These are phyloP conservation scores for Crithidia bombi DNA, from an alignment of 208 protist genomes.

Conservation along the genomic window DNA sequence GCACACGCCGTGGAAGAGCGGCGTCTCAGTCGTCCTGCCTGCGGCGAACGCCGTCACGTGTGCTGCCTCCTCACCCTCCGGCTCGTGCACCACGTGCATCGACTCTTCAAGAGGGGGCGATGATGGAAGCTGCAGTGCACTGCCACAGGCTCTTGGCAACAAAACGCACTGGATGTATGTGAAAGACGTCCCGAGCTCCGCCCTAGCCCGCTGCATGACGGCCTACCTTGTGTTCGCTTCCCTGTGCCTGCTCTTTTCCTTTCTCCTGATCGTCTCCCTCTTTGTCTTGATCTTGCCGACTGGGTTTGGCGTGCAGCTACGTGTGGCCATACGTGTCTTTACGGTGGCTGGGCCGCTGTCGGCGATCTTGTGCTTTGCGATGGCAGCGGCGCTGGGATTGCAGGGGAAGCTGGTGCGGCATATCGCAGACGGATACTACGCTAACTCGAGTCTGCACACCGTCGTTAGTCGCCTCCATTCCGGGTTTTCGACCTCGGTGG, in stretches of 20 bases:
- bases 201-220: slow-evolving; percentile 39
- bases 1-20: too few species aligned
- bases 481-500: slow-evolving; percentile 41
- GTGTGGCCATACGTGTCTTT: slow-evolving; percentile 15
- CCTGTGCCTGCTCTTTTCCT: slow-evolving; percentile 26
- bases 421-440: slow-evolving; percentile 39
- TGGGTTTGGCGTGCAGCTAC: neutral
- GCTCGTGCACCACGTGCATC: too few species aligned
- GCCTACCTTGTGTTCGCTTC: slow-evolving; percentile 48
- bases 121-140: neutral
- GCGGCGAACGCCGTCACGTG: neutral
- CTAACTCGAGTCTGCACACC: neutral
- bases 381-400: slow-evolving; percentile 37
- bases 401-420: slow-evolving; percentile 28
- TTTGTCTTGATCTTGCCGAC: slow-evolving; percentile 33
- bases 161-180: slow-evolving; percentile 19
- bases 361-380: slow-evolving; percentile 34
- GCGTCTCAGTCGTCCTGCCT: too few species aligned
- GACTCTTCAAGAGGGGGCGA: neutral
- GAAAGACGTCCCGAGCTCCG: slow-evolving; percentile 8
- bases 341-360: slow-evolving; percentile 28
- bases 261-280: slow-evolving; percentile 33
- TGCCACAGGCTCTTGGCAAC: neutral
- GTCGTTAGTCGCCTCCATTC: slow-evolving; percentile 22
- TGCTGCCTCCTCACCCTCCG: too few species aligned